Conservation (phyloP, 805 yeast species). For the Scheffersomyces lignosus region DNA sequence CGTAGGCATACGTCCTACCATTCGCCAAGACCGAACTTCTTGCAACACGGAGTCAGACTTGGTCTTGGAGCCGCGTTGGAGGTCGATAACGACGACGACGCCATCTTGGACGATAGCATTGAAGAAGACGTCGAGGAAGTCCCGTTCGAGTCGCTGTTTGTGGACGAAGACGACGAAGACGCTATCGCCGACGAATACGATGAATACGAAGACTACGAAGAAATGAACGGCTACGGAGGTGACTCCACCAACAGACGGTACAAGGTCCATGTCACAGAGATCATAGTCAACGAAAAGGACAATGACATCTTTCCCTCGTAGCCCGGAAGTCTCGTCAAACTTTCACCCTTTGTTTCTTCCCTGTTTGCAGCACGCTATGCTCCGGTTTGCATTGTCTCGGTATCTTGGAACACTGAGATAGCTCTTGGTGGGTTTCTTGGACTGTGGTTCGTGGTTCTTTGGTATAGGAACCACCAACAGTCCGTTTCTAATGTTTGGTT, state of each 20-base stretch:
- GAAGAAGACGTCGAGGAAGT: conserved; percentile 10
- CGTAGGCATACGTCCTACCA: conserved; percentile 35
- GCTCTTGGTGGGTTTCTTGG: too few species aligned
- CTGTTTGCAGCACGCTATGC: not conserved
- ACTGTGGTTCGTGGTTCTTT: too few species aligned
- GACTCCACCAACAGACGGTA: conserved; percentile 24
- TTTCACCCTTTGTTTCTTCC: not conserved
- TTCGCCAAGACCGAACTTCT: conserved; percentile 21
- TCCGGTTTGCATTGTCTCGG: conserved; percentile 5
- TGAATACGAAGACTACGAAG: conserved; percentile 17
- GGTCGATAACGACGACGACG: conserved; percentile 10
- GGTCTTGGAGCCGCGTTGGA: conserved; percentile 10
- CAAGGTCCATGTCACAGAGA: conserved; percentile 44
- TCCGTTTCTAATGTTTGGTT: too few species aligned
- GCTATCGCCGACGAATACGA: conserved; percentile 17
- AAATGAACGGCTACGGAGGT: conserved; percentile 19
- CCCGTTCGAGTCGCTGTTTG: conserved; percentile 13
- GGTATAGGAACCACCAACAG: too few species aligned
- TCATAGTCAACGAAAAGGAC: conserved; percentile 36
- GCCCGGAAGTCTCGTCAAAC: too few species aligned
- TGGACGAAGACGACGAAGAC: conserved; percentile 16
- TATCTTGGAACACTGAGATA: too few species aligned
- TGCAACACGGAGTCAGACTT: not conserved
- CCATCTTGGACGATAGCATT: conserved; percentile 5
- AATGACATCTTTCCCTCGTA: conserved; percentile 23